These are phyloP conservation scores for Boletus sp. DNA, from an alignment of 1,284 basidiomycete genomes.

Conservation along the genomic window DNA sequence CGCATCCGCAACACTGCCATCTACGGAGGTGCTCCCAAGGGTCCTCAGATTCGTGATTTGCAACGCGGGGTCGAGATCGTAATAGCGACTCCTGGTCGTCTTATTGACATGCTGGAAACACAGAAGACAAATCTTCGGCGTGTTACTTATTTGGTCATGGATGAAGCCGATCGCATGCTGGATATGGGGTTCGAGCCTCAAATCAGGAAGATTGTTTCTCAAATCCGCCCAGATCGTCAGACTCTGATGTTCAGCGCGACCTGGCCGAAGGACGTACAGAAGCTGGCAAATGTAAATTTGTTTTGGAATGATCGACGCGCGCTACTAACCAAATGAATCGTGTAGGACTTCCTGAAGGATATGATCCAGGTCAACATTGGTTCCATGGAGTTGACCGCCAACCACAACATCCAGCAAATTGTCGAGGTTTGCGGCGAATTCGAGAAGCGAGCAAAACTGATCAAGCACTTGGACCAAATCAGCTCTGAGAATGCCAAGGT, in stretches of 20 bases:
- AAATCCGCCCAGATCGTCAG: slow-evolving; percentile 95
- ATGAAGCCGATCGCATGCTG: slow-evolving; percentile 98
- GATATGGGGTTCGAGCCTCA: slow-evolving; percentile 99
- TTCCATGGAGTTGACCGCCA: slow-evolving; percentile 96
- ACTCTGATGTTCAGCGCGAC: slow-evolving; percentile 98
- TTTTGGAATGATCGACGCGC: not conserved
- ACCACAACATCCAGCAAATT: slow-evolving; percentile 96
- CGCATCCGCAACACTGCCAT: slow-evolving; percentile 97
- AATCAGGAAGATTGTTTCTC: slow-evolving; percentile 95
- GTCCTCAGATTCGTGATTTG: slow-evolving; percentile 95
- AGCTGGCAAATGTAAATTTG: slow-evolving; percentile 73
- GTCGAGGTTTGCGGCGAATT: slow-evolving; percentile 97
- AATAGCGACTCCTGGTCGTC: slow-evolving; percentile 86
- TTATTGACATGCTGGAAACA: slow-evolving; percentile 94
- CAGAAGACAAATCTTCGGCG: slow-evolving; percentile 95
- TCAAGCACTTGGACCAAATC: slow-evolving; percentile 97
- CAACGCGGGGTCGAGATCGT: slow-evolving; percentile 96
- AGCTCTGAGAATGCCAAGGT: slow-evolving; percentile 97
- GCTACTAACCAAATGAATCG: not conserved
- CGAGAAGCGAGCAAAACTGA: slow-evolving; percentile 93
- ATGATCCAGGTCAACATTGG: slow-evolving; percentile 99
- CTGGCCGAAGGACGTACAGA: slow-evolving; percentile 99
- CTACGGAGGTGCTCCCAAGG: slow-evolving; percentile 98
- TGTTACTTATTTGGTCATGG: slow-evolving; percentile 97
- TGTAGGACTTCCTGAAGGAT: slow-evolving; percentile 89